These are phyloP conservation scores for Suillus lakei DNA, from an alignment of 768 basidiomycete species.

Conservation along the genomic window DNA sequence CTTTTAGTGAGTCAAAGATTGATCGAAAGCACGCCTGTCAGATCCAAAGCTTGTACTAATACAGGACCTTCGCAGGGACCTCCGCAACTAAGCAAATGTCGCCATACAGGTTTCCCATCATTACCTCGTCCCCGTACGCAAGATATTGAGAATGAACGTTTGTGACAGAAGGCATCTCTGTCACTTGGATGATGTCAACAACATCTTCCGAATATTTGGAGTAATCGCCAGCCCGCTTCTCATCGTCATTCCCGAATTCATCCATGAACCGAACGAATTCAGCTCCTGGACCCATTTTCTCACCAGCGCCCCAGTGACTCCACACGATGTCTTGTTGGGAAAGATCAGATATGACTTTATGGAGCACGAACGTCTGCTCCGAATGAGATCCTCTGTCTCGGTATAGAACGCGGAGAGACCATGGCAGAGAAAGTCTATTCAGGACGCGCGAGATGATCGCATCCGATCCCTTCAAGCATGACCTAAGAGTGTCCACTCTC, in stretches of 20 bases:
- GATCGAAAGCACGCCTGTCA: not conserved
- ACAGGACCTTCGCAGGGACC: not conserved
- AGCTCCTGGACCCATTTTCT: constrained; percentile 6
- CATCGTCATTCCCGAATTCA: constrained; percentile 6
- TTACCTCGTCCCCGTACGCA: constrained; percentile 24
- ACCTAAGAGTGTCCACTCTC: constrained; percentile 18
- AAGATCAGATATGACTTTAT: not conserved
- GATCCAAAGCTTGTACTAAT: not conserved
- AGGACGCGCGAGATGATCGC: constrained; percentile 27
- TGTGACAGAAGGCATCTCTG: constrained; percentile 14
- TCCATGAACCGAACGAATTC: not conserved
- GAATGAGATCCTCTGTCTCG: not conserved
- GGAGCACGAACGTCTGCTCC: constrained; percentile 6
- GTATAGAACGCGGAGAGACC: constrained; percentile 28
- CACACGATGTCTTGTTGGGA: not conserved
- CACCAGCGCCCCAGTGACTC: constrained; percentile 4
- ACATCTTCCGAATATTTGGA: constrained; percentile 4
- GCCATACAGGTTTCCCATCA: constrained; percentile 21
- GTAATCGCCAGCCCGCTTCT: not conserved
- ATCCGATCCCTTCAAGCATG: constrained; percentile 37
- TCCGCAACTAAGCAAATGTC: constrained; percentile 19
- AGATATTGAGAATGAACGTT: constrained; percentile 11
- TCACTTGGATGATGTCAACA: constrained; percentile 13
- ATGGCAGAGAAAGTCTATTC: constrained; percentile 19
- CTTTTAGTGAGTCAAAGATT: not conserved